phyloP scores from a whole-genome alignment of 140 eudicot genomes.

The Erigeron philadelphicus region DNA sequence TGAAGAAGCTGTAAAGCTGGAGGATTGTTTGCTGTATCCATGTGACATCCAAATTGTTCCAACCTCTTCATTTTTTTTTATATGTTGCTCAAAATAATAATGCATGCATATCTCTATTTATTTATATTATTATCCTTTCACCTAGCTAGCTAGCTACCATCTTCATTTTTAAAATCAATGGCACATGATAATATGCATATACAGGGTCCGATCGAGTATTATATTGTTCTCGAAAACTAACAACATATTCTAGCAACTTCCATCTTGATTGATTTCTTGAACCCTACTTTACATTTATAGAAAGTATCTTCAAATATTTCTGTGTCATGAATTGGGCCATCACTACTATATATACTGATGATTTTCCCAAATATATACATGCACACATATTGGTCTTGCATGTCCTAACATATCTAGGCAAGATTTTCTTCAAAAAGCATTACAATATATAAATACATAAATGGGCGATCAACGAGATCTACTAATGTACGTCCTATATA shows the following conservation, averaged over 20 bases:
- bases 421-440: neutral
- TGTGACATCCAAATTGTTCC: slow-evolving; percentile 32
- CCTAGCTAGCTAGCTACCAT: neutral
- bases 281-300: slow-evolving; percentile 16
- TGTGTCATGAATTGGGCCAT: neutral
- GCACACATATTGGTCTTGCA: no score
- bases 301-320: neutral
- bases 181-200: neutral
- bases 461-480: neutral
- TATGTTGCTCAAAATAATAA: slow-evolving; percentile 11
- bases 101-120: slow-evolving; percentile 20
- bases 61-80: slow-evolving; percentile 18
- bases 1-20: slow-evolving; percentile 43
- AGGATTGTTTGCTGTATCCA: slow-evolving; percentile 41
- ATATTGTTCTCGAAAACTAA: neutral
- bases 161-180: neutral
- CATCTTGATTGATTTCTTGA: slow-evolving; percentile 1
- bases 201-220: slow-evolving; percentile 24
- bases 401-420: no score
- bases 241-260: slow-evolving; percentile 8
- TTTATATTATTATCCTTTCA: slow-evolving; percentile 30
- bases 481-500: no score
- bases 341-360: neutral
- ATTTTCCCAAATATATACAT: no score
- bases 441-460: no score